phyloP scores from a whole-genome alignment of 2,329 filamentous ascomycete species.

The Teratosphaeria viscida region DNA sequence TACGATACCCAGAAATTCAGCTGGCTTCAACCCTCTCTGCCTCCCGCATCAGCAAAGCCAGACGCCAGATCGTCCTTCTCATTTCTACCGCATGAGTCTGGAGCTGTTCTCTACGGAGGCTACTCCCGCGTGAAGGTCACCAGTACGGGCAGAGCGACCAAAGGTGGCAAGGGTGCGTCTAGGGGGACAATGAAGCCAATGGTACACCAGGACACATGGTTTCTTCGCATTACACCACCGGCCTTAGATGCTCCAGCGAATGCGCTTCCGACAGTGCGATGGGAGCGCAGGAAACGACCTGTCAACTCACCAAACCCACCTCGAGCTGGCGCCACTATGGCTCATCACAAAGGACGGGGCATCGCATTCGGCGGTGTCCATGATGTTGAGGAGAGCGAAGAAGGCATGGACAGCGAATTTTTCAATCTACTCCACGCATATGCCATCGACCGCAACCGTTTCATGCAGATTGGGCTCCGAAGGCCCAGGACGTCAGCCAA shows the following conservation, averaged over 20 bases:
- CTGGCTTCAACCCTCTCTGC: constrained; percentile 69
- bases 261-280: constrained; percentile 63
- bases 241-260: constrained; percentile 54
- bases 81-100: constrained; percentile 78
- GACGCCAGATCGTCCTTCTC: constrained; percentile 88
- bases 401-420: constrained; percentile 94
- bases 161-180: constrained; percentile 39
- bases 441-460: constrained; percentile 91
- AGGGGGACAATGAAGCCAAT: constrained; percentile 73
- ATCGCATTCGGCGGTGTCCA: constrained; percentile 93
- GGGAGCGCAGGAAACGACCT: constrained; percentile 89
- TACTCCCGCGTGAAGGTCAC: constrained; percentile 83
- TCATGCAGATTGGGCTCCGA: constrained; percentile 72
- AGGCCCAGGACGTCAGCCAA: constrained; percentile 54
- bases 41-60: constrained; percentile 66
- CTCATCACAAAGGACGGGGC: constrained; percentile 83
- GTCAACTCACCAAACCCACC: constrained; percentile 77
- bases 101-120: constrained; percentile 83
- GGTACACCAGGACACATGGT: constrained; percentile 93
- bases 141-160: constrained; percentile 48
- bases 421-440: constrained; percentile 87
- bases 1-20: constrained; percentile 82
- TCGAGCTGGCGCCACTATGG: constrained; percentile 85
- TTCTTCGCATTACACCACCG: constrained; percentile 69
- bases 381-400: constrained; percentile 36